Conservation (phyloP, 2,329 filamentous ascomycete species). For the Claviceps cyperi region DNA sequence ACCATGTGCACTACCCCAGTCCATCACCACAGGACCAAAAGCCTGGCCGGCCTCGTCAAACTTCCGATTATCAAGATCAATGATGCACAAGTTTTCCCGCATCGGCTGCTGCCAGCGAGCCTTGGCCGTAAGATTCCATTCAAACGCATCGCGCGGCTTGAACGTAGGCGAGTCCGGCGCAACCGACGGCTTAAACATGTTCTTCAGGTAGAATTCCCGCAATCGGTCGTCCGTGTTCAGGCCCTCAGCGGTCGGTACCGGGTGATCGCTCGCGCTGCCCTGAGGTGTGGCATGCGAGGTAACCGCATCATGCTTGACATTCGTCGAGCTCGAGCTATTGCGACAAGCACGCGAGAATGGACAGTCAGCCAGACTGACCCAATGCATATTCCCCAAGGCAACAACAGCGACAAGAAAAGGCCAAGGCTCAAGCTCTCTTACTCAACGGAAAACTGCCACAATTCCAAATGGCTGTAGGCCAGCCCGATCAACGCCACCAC, state of each 20-base stretch:
- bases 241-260: too few relatives aligned
- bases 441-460: conserved; percentile 12
- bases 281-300: background rate
- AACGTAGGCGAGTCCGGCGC: conserved; percentile 14
- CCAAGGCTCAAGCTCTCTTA: conserved; percentile 1
- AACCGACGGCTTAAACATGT: conserved; percentile 17
- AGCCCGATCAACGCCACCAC: conserved; percentile 18
- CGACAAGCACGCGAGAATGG: background rate
- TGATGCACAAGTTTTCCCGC: conserved; percentile 27
- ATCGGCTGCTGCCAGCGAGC: conserved; percentile 19
- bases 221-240: conserved; percentile 7
- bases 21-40: conserved; percentile 21
- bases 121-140: conserved; percentile 15
- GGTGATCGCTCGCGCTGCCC: background rate
- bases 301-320: background rate
- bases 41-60: conserved; percentile 22
- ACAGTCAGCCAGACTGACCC: background rate
- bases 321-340: background rate
- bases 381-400: too few relatives aligned
- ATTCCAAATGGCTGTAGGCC: conserved; percentile 19
- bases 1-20: conserved; percentile 18
- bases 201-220: conserved; percentile 18
- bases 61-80: conserved; percentile 28
- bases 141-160: conserved; percentile 18
- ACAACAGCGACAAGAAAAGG: background rate